These are phyloP conservation scores for Pythium rhizo-oryzae DNA, from an alignment of 352 stramenopile genomes.

Conservation along the genomic window DNA sequence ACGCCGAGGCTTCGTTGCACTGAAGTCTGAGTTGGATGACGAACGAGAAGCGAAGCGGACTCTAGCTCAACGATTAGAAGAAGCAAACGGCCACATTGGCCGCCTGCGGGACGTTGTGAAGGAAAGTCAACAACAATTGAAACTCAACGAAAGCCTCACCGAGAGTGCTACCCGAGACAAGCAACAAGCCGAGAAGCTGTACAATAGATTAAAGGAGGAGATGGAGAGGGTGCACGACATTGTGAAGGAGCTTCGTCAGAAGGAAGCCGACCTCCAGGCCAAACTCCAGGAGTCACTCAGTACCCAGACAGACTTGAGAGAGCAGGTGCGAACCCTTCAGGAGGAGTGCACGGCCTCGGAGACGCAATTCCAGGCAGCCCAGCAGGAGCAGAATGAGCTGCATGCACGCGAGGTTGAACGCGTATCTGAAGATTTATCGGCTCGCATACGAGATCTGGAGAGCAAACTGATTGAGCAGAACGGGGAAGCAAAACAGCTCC, in stretches of 20 bases:
- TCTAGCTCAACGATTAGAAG: slow-evolving; percentile 59
- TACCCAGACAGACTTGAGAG: background rate
- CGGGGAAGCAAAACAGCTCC: slow-evolving; percentile 17
- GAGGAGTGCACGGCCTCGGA: slow-evolving; percentile 10
- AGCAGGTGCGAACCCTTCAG: background rate
- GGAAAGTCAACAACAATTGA: slow-evolving; percentile 32
- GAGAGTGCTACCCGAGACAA: slow-evolving; percentile 20
- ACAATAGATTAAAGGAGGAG: background rate
- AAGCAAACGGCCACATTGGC: slow-evolving; percentile 72
- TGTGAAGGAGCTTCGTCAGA: background rate
- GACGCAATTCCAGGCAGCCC: slow-evolving; percentile 7
- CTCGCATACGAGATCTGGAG: slow-evolving; percentile 18
- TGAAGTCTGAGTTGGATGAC: slow-evolving; percentile 61
- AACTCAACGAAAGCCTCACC: slow-evolving; percentile 36
- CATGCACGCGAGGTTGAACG: slow-evolving; percentile 17
- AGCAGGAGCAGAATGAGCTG: background rate
- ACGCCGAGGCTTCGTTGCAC: slow-evolving; percentile 49
- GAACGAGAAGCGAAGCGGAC: slow-evolving; percentile 45
- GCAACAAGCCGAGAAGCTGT: background rate
- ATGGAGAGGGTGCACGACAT: background rate
- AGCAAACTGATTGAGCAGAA: slow-evolving; percentile 13
- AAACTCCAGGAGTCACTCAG: slow-evolving; percentile 8
- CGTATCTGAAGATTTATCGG: slow-evolving; percentile 12
- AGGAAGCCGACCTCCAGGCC: slow-evolving; percentile 5
- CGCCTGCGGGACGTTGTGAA: slow-evolving; percentile 57